These are phyloP conservation scores for Inga oerstediana DNA, from an alignment of 306 rosid species.

Conservation along the genomic window DNA sequence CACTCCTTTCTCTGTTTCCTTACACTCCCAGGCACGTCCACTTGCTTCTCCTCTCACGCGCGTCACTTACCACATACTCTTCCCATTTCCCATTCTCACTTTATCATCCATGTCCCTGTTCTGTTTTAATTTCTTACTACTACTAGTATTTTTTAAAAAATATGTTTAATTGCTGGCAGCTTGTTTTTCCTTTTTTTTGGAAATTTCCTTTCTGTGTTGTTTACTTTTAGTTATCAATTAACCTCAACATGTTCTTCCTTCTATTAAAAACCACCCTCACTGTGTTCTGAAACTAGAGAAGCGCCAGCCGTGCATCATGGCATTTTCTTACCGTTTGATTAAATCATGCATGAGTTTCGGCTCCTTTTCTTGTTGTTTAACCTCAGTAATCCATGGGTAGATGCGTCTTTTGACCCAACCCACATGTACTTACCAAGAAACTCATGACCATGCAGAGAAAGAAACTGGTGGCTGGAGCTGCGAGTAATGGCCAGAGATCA, in stretches of 20 bases:
- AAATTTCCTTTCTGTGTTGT: not conserved
- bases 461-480: not conserved
- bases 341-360: conserved; percentile 5
- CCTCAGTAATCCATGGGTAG: not conserved
- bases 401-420: too few species aligned
- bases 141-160: too few species aligned
- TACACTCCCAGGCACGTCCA: conserved; percentile 22
- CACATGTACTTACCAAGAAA: not conserved
- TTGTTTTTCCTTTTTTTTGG: not conserved
- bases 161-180: not conserved
- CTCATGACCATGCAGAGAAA: conserved; percentile 39
- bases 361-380: not conserved
- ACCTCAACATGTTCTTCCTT: not conserved
- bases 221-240: not conserved
- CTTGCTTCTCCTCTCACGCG: not conserved
- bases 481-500: conserved; percentile 51
- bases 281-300: not conserved
- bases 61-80: not conserved
- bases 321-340: conserved; percentile 5
- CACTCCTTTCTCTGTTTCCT: not conserved
- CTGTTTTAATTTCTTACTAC: not conserved
- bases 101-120: not conserved
- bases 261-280: not conserved
- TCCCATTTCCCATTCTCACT: not conserved
- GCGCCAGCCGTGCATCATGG: not conserved